These are phyloP conservation scores for Suillus spraguei DNA, from an alignment of 768 basidiomycete genomes.

Conservation along the genomic window DNA sequence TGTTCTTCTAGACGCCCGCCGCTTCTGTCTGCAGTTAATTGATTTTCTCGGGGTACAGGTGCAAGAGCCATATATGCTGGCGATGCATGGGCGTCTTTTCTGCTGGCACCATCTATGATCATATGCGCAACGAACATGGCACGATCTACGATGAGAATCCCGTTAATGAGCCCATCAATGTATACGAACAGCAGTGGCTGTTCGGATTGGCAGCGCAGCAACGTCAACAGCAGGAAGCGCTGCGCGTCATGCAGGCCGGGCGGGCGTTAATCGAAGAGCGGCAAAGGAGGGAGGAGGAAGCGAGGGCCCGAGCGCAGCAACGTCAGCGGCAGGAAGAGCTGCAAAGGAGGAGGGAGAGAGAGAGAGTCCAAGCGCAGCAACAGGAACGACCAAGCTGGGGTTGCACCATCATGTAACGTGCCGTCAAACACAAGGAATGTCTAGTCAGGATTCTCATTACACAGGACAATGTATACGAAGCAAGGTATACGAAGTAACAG, in stretches of 20 bases:
- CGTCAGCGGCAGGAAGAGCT: too few species aligned
- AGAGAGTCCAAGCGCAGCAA: constrained; percentile 13
- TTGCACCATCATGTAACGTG: constrained; percentile 28
- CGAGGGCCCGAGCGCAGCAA: too few species aligned
- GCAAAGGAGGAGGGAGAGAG: not conserved
- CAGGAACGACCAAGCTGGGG: constrained; percentile 19
- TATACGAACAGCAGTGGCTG: constrained; percentile 26
- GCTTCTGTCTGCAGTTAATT: not conserved
- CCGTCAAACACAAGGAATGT: not conserved
- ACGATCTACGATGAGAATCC: constrained; percentile 26
- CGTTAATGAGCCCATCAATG: constrained; percentile 14
- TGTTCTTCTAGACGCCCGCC: not conserved
- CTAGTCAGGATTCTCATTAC: constrained; percentile 7
- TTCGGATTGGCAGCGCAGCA: constrained; percentile 18
- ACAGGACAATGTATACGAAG: constrained; percentile 4
- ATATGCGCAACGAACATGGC: constrained; percentile 40
- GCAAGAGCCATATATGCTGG: constrained; percentile 82
- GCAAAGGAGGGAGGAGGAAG: constrained; percentile 4
- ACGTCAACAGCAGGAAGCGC: constrained; percentile 7
- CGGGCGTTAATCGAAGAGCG: constrained; percentile 4
- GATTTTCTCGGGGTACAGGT: constrained; percentile 36
- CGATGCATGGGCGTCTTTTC: constrained; percentile 48
- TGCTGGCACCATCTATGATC: constrained; percentile 32
- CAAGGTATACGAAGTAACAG: constrained; percentile 2
- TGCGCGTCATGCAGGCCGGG: not conserved